These are phyloP conservation scores for Sporothrix protearum DNA, from an alignment of 2,329 filamentous ascomycete genomes.

Conservation along the genomic window DNA sequence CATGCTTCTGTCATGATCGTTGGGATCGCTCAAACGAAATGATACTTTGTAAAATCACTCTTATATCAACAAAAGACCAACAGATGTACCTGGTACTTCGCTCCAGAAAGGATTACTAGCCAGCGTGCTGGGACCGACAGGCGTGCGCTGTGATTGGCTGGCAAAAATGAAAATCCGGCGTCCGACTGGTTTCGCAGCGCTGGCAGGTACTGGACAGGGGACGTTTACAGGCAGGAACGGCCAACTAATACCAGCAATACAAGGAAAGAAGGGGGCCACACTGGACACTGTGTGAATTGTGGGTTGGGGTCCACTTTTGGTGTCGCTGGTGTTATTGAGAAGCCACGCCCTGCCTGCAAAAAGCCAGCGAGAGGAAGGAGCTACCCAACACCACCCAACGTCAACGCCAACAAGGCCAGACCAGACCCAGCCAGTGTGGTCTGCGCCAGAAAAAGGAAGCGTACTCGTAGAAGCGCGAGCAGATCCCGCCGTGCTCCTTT, in stretches of 20 bases:
- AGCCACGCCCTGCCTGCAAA: constrained; percentile 21
- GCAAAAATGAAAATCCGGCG: constrained; percentile 26
- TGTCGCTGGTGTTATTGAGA: constrained; percentile 31
- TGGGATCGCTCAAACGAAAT: not conserved
- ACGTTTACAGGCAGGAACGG: constrained; percentile 10
- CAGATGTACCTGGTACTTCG: constrained; percentile 25
- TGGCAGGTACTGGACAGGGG: not conserved
- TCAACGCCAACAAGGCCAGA: not conserved
- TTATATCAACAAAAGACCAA: not conserved
- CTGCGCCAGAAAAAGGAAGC: not conserved
- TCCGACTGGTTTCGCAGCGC: constrained; percentile 19
- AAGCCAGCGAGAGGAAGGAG: constrained; percentile 20
- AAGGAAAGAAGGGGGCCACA: not conserved
- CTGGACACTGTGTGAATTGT: constrained; percentile 4
- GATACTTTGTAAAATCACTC: not conserved
- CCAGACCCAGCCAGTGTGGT: not conserved
- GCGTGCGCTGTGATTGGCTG: constrained; percentile 26
- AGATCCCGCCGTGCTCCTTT: constrained; percentile 26
- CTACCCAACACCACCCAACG: not conserved
- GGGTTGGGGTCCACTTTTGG: constrained; percentile 19
- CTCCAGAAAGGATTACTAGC: not conserved
- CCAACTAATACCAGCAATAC: not conserved
- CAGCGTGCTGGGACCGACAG: constrained; percentile 18
- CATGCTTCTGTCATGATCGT: not conserved
- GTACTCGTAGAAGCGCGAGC: not conserved